These are phyloP conservation scores for Blastomyces parvus DNA, from an alignment of 2,329 filamentous ascomycete genomes.

Conservation along the genomic window DNA sequence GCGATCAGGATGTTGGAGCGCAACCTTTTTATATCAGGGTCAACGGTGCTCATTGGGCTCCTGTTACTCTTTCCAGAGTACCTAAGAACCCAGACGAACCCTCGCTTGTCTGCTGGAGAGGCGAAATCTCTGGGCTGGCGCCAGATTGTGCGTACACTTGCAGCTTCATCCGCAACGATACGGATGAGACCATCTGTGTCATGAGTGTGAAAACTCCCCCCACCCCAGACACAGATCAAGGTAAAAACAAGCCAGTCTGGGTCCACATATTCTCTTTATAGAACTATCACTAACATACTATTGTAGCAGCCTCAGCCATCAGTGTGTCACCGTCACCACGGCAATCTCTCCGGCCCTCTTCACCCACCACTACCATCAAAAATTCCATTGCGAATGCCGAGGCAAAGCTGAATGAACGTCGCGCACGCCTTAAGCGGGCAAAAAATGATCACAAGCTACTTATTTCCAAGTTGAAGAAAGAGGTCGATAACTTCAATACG, in stretches of 20 bases:
- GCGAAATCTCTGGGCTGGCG: conserved; percentile 56
- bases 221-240: conserved; percentile 50
- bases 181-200: conserved; percentile 49
- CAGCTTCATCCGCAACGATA: conserved; percentile 50
- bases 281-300: not conserved
- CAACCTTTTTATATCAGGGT: conserved; percentile 58
- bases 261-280: conserved; percentile 14
- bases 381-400: conserved; percentile 56
- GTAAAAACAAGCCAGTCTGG: conserved; percentile 29
- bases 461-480: conserved; percentile 50
- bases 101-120: conserved; percentile 45
- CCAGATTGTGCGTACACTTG: conserved; percentile 56
- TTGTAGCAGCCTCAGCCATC: conserved; percentile 23
- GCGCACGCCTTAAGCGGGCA: conserved; percentile 49
- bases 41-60: conserved; percentile 57
- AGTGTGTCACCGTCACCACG: conserved; percentile 43
- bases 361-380: conserved; percentile 54
- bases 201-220: conserved; percentile 54
- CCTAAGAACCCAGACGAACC: conserved; percentile 37
- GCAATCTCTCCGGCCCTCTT: conserved; percentile 52
- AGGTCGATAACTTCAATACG: conserved; percentile 49
- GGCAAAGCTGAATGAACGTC: conserved; percentile 50
- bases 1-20: conserved; percentile 23
- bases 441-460: conserved; percentile 53
- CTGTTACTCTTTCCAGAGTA: conserved; percentile 45